Evolutionary conservation across 257 asterid genomes (phyloP).

Genomic region (Linderniella brevidens): DNA sequence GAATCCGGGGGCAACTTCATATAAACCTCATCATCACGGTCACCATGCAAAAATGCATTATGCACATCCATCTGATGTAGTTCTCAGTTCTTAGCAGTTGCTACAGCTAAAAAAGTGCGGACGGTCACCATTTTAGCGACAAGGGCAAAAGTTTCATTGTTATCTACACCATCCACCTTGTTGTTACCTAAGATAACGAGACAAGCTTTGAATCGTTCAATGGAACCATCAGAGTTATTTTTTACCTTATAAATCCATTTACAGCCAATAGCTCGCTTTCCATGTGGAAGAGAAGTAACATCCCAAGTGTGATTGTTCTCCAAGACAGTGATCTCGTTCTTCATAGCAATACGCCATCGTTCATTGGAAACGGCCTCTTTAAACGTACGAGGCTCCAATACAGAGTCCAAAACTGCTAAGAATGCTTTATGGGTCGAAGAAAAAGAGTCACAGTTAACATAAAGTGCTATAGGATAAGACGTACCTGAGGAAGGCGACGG

Average conservation of each 20-base stretch:
- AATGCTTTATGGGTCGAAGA: background rate
- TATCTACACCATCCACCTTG: no score
- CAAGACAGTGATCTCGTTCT: no score
- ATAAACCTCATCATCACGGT: conserved; percentile 6
- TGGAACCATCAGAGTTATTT: no score
- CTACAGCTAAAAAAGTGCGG: no score
- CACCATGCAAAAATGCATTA: background rate
- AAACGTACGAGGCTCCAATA: background rate
- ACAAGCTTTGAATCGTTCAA: no score
- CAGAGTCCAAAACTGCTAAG: conserved; percentile 1
- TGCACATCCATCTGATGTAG: conserved; percentile 10
- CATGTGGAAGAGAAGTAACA: no score
- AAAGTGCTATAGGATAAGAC: conserved; percentile 8
- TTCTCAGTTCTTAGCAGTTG: conserved; percentile 1
- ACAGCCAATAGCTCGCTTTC: no score
- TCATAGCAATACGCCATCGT: background rate
- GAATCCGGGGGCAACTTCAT: conserved; percentile 4
- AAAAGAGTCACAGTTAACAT: conserved; percentile 8
- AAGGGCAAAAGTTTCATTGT: no score
- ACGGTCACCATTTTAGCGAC: no score
- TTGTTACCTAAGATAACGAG: no score
- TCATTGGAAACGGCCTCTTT: conserved; percentile 1
- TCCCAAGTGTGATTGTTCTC: no score
- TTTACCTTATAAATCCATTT: no score
- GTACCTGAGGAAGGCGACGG: conserved; percentile 5